phyloP scores from a whole-genome alignment of 768 basidiomycete genomes.

The Psilocybe tampanensis region DNA sequence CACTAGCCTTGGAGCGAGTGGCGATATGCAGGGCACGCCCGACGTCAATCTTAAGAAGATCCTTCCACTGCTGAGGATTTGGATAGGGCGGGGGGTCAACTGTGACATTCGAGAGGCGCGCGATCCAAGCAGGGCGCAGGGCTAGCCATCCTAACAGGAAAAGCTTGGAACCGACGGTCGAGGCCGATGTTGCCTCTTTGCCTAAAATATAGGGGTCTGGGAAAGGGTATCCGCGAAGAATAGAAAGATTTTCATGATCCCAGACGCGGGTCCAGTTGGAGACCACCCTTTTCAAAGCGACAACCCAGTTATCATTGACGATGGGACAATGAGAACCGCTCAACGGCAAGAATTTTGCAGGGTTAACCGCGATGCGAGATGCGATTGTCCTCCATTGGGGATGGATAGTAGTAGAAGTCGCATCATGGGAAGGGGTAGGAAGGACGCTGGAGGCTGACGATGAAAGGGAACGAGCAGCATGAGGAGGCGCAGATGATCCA shows the following conservation, averaged over 20 bases:
- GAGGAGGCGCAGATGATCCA: too few species aligned
- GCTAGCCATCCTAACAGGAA: neutral
- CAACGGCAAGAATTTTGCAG: too few species aligned
- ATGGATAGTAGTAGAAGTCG: too few species aligned
- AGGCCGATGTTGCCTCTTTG: neutral
- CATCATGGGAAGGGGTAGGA: too few species aligned
- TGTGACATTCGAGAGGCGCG: neutral
- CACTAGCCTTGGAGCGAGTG: neutral
- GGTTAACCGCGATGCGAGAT: too few species aligned
- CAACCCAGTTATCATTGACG: neutral
- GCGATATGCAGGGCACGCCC: neutral
- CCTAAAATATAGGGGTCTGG: neutral
- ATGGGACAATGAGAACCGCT: neutral
- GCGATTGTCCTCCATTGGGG: too few species aligned
- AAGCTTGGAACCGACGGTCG: neutral
- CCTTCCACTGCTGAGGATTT: neutral
- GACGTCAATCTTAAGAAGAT: neutral
- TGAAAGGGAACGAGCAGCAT: too few species aligned
- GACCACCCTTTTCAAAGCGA: neutral
- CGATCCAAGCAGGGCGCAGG: neutral
- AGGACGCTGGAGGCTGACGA: too few species aligned
- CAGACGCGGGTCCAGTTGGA: neutral
- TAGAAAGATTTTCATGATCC: neutral
- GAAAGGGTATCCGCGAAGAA: neutral
- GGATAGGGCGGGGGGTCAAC: neutral